Evolutionary conservation across 1,284 basidiomycete genomes (phyloP).

Genomic region (Ustilago curta): DNA sequence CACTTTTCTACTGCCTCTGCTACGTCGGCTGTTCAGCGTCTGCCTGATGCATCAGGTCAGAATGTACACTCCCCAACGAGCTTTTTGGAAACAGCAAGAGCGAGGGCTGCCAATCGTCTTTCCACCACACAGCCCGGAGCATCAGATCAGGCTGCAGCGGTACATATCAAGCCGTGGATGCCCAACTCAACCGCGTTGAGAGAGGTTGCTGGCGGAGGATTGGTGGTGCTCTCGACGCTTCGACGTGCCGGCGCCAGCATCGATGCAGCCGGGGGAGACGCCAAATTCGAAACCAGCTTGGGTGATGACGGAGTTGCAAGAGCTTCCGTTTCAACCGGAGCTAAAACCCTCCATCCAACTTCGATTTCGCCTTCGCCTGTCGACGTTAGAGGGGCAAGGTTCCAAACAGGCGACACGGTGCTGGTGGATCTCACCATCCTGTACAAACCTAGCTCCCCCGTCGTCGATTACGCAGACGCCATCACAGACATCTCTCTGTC

Average conservation of each 20-base stretch:
- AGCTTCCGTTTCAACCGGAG: slow-evolving; percentile 16
- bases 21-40: background rate
- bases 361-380: slow-evolving; percentile 1
- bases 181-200: slow-evolving; percentile 1
- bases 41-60: background rate
- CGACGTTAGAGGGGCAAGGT: background rate
- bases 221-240: slow-evolving; percentile 27
- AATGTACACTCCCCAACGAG: background rate
- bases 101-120: slow-evolving; percentile 11
- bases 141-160: background rate
- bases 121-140: background rate
- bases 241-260: slow-evolving; percentile 14
- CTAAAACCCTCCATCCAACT: slow-evolving; percentile 18
- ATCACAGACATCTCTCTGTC: slow-evolving; percentile 20
- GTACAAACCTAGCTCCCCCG: slow-evolving; percentile 4
- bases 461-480: background rate
- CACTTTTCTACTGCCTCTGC: slow-evolving; percentile 13
- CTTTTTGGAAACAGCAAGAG: slow-evolving; percentile 27
- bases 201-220: slow-evolving; percentile 2
- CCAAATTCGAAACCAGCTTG: slow-evolving; percentile 23
- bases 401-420: slow-evolving; percentile 22
- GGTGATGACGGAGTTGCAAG: slow-evolving; percentile 21
- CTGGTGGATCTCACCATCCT: slow-evolving; percentile 28
- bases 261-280: background rate
- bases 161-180: slow-evolving; percentile 19